These are phyloP conservation scores for Cyberlindnera euphorbiae DNA, from an alignment of 805 yeast species.

Conservation along the genomic window DNA sequence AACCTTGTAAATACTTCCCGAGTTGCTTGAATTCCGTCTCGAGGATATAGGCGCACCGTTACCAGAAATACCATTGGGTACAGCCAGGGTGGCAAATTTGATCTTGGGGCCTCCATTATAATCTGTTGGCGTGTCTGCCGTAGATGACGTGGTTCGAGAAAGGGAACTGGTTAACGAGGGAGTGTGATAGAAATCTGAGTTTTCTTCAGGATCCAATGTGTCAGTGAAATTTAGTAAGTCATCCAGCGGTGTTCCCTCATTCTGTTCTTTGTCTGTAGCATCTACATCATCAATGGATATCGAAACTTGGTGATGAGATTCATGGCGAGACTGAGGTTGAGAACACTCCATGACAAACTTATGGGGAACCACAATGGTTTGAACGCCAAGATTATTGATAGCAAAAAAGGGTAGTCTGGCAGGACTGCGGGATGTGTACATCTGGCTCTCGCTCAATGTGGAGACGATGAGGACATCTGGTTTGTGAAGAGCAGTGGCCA, in stretches of 20 bases:
- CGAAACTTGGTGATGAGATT: too few species aligned
- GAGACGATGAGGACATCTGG: slow-evolving; percentile 22
- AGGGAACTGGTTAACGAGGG: slow-evolving; percentile 3
- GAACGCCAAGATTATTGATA: too few species aligned
- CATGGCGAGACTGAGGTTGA: too few species aligned
- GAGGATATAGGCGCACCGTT: slow-evolving; percentile 6
- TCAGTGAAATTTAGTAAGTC: slow-evolving; percentile 5
- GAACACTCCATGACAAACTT: too few species aligned
- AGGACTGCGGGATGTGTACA: not conserved
- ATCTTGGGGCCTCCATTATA: slow-evolving; percentile 16
- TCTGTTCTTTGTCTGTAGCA: not conserved
- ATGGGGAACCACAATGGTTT: too few species aligned
- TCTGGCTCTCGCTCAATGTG: slow-evolving; percentile 8
- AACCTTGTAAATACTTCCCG: slow-evolving; percentile 20
- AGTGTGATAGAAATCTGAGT: not conserved
- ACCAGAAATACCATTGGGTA: slow-evolving; percentile 2
- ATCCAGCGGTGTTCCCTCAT: not conserved
- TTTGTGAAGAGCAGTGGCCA: slow-evolving; percentile 15
- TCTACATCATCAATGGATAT: not conserved
- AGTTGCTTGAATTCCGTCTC: slow-evolving; percentile 16
- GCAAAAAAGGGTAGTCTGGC: too few species aligned
- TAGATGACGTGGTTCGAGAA: slow-evolving; percentile 4
- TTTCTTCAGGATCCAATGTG: slow-evolving; percentile 3
- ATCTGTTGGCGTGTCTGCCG: slow-evolving; percentile 7
- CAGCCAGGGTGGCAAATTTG: slow-evolving; percentile 19